phyloP scores from a whole-genome alignment of 139 green algal genomes.

The Penium margaritaceum region DNA sequence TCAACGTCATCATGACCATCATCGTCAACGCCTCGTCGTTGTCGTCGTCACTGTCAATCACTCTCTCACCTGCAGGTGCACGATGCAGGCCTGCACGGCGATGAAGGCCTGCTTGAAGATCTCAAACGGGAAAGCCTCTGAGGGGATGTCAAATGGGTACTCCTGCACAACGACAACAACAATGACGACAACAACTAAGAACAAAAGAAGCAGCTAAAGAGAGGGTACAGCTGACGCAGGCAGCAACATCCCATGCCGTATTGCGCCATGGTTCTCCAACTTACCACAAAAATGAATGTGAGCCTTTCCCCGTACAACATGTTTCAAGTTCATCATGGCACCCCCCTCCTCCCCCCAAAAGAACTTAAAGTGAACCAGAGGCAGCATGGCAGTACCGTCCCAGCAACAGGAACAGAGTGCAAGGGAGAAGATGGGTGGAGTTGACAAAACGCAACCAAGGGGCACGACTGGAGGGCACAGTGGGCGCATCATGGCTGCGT shows the following conservation, averaged over 20 bases:
- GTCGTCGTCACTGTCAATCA: not conserved
- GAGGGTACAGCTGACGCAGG: not conserved
- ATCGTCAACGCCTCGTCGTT: not conserved
- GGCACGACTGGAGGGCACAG: too few relatives aligned
- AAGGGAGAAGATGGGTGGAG: not conserved
- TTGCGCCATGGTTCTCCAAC: too few relatives aligned
- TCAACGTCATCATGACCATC: not conserved
- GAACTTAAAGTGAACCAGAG: not conserved
- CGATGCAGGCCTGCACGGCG: constrained; percentile 70
- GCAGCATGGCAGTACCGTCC: not conserved
- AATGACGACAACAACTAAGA: not conserved
- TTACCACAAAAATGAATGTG: too few relatives aligned
- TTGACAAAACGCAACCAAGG: not conserved
- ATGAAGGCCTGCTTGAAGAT: constrained; percentile 82
- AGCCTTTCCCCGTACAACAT: too few relatives aligned
- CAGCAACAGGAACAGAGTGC: not conserved
- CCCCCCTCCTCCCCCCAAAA: too few relatives aligned
- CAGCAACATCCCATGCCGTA: too few relatives aligned
- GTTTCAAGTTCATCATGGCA: too few relatives aligned
- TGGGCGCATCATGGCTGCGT: not conserved
- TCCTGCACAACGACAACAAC: constrained; percentile 15
- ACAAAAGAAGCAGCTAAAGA: not conserved
- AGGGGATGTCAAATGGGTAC: constrained; percentile 79
- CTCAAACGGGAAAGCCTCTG: constrained; percentile 75
- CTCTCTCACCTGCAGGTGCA: constrained; percentile 56